These are phyloP conservation scores for Dioscorea dumetorum DNA, from an alignment of 106 monocot species.

Conservation along the genomic window DNA sequence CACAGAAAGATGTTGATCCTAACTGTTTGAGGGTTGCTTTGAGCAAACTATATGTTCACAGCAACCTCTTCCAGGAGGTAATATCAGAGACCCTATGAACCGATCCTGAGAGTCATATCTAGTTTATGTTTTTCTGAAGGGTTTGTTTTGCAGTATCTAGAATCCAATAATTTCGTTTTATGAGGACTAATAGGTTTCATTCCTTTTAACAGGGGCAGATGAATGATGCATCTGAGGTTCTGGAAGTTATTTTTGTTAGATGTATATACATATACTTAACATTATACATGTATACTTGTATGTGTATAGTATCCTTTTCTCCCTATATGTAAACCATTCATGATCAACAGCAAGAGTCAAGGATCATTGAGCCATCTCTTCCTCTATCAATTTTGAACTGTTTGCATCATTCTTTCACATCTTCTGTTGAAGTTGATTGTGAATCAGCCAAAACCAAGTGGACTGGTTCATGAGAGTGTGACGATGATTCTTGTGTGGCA, in stretches of 20 bases:
- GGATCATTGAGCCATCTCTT: no score
- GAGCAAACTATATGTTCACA: conserved; percentile 86
- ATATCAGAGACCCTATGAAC: not conserved
- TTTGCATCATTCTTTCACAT: conserved; percentile 63
- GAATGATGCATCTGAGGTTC: conserved; percentile 99
- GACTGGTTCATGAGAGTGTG: conserved; percentile 72
- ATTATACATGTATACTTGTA: no score
- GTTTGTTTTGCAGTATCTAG: not conserved
- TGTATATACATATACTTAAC: no score
- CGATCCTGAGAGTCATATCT: not conserved
- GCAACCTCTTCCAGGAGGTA: conserved; percentile 98
- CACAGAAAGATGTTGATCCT: conserved; percentile 54
- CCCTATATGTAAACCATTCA: no score
- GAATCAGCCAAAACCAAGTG: conserved; percentile 35
- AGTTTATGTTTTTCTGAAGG: not conserved
- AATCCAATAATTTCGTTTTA: not conserved
- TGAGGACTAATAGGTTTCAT: not conserved
- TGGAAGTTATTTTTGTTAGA: conserved; percentile 87
- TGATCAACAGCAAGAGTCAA: no score
- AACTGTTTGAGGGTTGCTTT: conserved; percentile 69
- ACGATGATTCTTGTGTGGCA: conserved; percentile 57
- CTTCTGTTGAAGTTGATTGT: conserved; percentile 19
- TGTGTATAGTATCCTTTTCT: no score
- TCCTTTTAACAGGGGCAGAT: conserved; percentile 63
- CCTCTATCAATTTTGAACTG: no score